A percentile compares a stretch with the other conserved stretches of the same genome.
Evolutionary conservation across 2,329 filamentous ascomycete species (phyloP).

Genomic region (Xylariaceae sp.): DNA sequence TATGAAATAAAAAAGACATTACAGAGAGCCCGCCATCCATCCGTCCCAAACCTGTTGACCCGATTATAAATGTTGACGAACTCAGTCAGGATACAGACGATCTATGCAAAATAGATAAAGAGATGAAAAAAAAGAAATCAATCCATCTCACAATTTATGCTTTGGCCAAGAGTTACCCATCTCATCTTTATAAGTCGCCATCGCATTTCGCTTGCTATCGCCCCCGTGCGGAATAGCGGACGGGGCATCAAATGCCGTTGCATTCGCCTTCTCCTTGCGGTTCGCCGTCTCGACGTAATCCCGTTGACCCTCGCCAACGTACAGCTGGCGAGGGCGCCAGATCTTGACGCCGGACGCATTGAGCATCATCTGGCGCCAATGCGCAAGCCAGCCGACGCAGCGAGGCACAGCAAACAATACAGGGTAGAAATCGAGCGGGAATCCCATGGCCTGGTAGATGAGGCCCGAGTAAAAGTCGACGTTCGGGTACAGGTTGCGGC

Average conservation of each 20-base stretch:
- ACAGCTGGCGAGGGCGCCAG: slow-evolving; percentile 47
- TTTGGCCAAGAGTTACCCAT: slow-evolving; percentile 31
- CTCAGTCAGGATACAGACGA: neutral
- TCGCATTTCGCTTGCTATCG: slow-evolving; percentile 40
- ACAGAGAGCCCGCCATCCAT: neutral
- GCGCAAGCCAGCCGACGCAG: slow-evolving; percentile 49
- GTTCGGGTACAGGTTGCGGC: slow-evolving; percentile 47
- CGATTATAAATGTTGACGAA: neutral
- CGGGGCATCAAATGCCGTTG: slow-evolving; percentile 36
- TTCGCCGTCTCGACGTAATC: slow-evolving; percentile 40
- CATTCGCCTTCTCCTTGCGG: slow-evolving; percentile 33
- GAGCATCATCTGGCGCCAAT: slow-evolving; percentile 50
- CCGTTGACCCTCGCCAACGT: slow-evolving; percentile 42
- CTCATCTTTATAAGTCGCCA: slow-evolving; percentile 40
- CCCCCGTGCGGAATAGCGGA: slow-evolving; percentile 38
- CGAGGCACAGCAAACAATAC: slow-evolving; percentile 49
- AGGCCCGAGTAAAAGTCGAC: slow-evolving; percentile 51
- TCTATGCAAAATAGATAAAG: neutral
- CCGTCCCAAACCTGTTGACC: neutral
- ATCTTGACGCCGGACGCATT: slow-evolving; percentile 46
- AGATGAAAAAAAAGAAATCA: neutral
- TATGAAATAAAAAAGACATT: neutral
- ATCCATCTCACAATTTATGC: slow-evolving; percentile 26
- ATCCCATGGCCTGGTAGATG: slow-evolving; percentile 51
- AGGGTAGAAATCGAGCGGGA: slow-evolving; percentile 50